These are phyloP conservation scores for Rasamsonia emersonii DNA, from an alignment of 2,329 filamentous ascomycete genomes.

Conservation along the genomic window DNA sequence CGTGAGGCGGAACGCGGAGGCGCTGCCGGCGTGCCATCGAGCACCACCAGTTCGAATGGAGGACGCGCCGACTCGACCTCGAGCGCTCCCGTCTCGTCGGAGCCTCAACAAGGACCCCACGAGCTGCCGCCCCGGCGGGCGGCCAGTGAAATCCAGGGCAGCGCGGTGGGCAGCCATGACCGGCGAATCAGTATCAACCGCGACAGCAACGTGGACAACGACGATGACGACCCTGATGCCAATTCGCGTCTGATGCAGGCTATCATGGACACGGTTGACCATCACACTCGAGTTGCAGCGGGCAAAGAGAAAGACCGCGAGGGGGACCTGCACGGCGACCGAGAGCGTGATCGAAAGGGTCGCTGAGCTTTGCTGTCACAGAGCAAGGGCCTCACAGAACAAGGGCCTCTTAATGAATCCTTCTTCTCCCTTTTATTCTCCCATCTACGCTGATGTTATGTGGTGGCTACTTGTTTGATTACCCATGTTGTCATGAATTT, in stretches of 20 bases:
- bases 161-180: conserved; percentile 13
- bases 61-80: conserved; percentile 13
- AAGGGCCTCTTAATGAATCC: too few species aligned
- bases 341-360: conserved; percentile 24
- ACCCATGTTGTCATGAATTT: too few species aligned
- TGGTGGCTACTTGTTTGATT: too few species aligned
- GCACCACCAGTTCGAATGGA: too few species aligned
- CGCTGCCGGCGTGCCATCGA: not conserved
- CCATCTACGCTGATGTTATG: too few species aligned
- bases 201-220: conserved; percentile 1
- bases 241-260: conserved; percentile 34
- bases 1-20: conserved; percentile 2
- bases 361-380: too few species aligned
- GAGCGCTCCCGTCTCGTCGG: conserved; percentile 14
- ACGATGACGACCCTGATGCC: conserved; percentile 31
- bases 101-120: conserved; percentile 13
- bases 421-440: too few species aligned
- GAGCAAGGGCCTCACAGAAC: too few species aligned
- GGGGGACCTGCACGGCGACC: conserved; percentile 19
- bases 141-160: conserved; percentile 28
- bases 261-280: conserved; percentile 34
- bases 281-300: conserved; percentile 27
- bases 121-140: conserved; percentile 27
- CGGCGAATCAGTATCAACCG: conserved; percentile 11
- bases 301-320: conserved; percentile 17